A percentile compares a stretch with the other conserved stretches of the same genome.
Conservation (phyloP, 164 flowering plant species). For the Kingdonia uniflora region DNA sequence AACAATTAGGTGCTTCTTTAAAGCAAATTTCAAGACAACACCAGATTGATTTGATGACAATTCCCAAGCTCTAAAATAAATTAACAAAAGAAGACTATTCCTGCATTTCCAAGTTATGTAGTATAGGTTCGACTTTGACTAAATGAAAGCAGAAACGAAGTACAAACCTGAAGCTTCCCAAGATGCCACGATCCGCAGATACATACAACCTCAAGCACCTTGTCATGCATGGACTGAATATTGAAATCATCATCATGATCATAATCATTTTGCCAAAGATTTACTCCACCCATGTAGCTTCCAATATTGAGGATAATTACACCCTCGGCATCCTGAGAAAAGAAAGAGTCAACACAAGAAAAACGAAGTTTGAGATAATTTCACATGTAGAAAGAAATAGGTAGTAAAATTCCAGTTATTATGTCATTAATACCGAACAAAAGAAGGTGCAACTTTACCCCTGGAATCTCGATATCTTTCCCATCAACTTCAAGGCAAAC, state of each 20-base stretch:
- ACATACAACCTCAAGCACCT: constrained; percentile 62
- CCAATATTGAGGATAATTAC: constrained; percentile 66
- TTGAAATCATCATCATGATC: constrained; percentile 62
- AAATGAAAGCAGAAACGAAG: neutral
- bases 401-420: too few species aligned
- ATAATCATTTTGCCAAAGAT: constrained; percentile 71
- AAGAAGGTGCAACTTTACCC: constrained; percentile 21
- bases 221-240: constrained; percentile 65
- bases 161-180: constrained; percentile 64
- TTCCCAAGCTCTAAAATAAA: too few species aligned
- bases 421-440: neutral
- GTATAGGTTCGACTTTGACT: too few species aligned
- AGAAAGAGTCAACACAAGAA: constrained; percentile 1
- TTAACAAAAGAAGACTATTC: too few species aligned
- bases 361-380: neutral
- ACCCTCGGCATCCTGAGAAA: constrained; percentile 57
- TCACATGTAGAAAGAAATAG: neutral
- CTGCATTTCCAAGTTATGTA: too few species aligned
- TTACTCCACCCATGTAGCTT: constrained; percentile 78
- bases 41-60: too few species aligned
- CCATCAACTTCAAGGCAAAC: constrained; percentile 79
- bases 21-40: too few species aligned
- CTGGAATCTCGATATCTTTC: constrained; percentile 42
- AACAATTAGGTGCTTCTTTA: too few species aligned
- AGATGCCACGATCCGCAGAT: constrained; percentile 75